These are phyloP conservation scores for Diaporthe batatas DNA, from an alignment of 2,329 filamentous ascomycete species.

Conservation along the genomic window DNA sequence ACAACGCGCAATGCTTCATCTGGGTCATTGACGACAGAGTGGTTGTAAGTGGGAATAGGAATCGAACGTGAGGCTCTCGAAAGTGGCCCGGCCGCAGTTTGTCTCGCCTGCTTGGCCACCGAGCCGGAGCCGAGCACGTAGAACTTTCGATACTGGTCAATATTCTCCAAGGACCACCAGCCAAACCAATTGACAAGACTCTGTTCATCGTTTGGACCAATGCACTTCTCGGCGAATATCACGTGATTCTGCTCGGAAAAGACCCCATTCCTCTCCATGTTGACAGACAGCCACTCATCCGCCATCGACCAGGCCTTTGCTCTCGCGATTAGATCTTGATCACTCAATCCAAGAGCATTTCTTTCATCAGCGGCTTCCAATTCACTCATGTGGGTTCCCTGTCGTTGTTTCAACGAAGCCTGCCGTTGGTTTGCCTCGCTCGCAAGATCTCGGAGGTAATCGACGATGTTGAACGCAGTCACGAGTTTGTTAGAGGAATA, in stretches of 20 bases:
- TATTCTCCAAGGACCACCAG: conserved; percentile 65
- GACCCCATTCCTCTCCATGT: conserved; percentile 41
- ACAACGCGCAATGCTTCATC: conserved; percentile 49
- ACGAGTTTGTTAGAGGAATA: conserved; percentile 51
- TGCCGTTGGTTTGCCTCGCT: conserved; percentile 50
- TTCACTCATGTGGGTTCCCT: conserved; percentile 24
- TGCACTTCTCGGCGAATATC: conserved; percentile 59
- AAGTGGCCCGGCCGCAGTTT: neutral
- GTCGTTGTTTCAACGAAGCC: conserved; percentile 39
- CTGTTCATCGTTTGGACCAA: conserved; percentile 72
- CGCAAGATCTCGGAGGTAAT: conserved; percentile 53
- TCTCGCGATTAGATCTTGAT: conserved; percentile 37
- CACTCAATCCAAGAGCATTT: conserved; percentile 31
- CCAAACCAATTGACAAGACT: conserved; percentile 74
- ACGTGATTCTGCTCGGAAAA: conserved; percentile 56
- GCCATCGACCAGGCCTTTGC: conserved; percentile 21
- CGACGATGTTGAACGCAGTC: conserved; percentile 52
- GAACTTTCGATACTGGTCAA: conserved; percentile 68
- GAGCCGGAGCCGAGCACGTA: conserved; percentile 64
- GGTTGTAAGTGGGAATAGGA: conserved; percentile 54
- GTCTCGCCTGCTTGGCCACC: conserved; percentile 42
- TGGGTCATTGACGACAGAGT: conserved; percentile 53
- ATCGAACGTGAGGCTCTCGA: conserved; percentile 46
- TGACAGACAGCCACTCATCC: conserved; percentile 27
- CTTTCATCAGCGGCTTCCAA: conserved; percentile 34